phyloP scores from a whole-genome alignment of 495 filamentous ascomycete species.

The Aspergillus indologenus region DNA sequence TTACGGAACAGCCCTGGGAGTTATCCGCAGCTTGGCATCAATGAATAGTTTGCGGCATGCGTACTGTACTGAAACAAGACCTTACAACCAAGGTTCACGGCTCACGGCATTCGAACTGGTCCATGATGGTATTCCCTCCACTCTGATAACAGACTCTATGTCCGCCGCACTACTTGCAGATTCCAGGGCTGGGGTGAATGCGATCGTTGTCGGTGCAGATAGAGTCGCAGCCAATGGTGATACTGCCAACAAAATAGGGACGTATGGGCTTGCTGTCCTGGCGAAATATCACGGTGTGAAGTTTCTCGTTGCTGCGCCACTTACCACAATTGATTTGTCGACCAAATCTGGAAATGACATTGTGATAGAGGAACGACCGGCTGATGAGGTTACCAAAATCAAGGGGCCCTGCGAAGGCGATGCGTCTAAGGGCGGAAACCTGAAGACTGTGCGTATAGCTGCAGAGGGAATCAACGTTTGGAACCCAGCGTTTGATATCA shows the following conservation, averaged over 20 bases:
- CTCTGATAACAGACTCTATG: constrained; percentile 96
- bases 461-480: constrained; percentile 80
- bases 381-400: constrained; percentile 75
- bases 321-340: constrained; percentile 85
- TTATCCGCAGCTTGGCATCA: constrained; percentile 79
- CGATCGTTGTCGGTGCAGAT: constrained; percentile 92
- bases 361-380: constrained; percentile 79
- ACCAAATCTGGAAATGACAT: constrained; percentile 75
- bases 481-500: constrained; percentile 97
- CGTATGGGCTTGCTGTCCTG: constrained; percentile 84
- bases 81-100: constrained; percentile 96
- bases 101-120: constrained; percentile 94
- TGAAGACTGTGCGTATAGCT: constrained; percentile 75
- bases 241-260: constrained; percentile 98
- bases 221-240: constrained; percentile 95
- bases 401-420: constrained; percentile 63
- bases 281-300: constrained; percentile 85
- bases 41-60: constrained; percentile 65
- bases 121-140: constrained; percentile 88
- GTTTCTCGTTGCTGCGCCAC: constrained; percentile 91
- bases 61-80: constrained; percentile 94
- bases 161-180: constrained; percentile 75
- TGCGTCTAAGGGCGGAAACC: constrained; percentile 45
- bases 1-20: constrained; percentile 91
- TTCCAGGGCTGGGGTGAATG: constrained; percentile 60